Evolutionary conservation across 2,329 filamentous ascomycete species (phyloP).

Genomic region (Gnomoniopsis sp.): DNA sequence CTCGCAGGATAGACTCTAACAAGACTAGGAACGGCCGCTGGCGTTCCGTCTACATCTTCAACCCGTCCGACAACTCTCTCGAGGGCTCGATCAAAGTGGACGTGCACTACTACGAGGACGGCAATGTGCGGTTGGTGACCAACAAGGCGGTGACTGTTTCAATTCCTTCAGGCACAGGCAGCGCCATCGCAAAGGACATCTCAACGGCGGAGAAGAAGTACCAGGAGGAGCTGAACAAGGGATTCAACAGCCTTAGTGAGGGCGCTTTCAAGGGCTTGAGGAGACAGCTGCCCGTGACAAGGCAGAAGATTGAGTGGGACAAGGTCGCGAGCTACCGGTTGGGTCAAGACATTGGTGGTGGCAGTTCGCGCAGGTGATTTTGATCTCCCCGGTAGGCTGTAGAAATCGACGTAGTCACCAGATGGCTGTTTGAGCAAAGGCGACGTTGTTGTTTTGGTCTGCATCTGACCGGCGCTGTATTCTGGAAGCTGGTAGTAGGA

Average conservation of each 20-base stretch:
- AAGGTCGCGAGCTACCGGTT: slow-evolving; percentile 91
- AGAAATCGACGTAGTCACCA: not conserved
- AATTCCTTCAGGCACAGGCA: slow-evolving; percentile 59
- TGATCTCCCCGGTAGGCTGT: not conserved
- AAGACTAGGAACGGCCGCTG: slow-evolving; percentile 82
- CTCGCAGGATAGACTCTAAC: not conserved
- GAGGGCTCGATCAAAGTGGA: slow-evolving; percentile 86
- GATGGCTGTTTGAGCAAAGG: not conserved
- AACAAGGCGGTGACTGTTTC: slow-evolving; percentile 68
- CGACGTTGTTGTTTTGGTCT: not conserved
- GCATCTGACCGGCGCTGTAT: no score
- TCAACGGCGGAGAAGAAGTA: slow-evolving; percentile 82
- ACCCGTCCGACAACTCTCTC: slow-evolving; percentile 64
- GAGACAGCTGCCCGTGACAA: slow-evolving; percentile 89
- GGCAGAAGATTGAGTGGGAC: slow-evolving; percentile 99
- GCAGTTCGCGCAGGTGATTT: slow-evolving; percentile 51
- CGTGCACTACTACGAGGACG: slow-evolving; percentile 99
- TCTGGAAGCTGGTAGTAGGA: no score
- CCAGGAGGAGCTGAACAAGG: slow-evolving; percentile 91
- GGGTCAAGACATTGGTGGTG: slow-evolving; percentile 74
- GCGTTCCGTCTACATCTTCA: slow-evolving; percentile 82
- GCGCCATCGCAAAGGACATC: slow-evolving; percentile 74
- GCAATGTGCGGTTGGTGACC: slow-evolving; percentile 92
- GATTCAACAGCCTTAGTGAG: slow-evolving; percentile 84
- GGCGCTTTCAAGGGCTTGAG: slow-evolving; percentile 92